phyloP scores from a whole-genome alignment of 768 basidiomycete genomes.

The Suillus decipiens region DNA sequence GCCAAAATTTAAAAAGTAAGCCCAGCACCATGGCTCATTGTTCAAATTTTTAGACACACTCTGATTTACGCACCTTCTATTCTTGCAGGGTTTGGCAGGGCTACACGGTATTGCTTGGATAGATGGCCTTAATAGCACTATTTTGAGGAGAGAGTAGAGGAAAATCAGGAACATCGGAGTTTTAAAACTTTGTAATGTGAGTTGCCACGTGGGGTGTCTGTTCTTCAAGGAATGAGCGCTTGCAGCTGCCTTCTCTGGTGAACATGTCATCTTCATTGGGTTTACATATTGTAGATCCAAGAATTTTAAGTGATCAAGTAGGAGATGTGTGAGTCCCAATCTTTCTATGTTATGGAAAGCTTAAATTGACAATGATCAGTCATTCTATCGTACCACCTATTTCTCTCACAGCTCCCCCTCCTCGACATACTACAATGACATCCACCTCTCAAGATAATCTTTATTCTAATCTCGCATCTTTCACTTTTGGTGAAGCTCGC shows the following conservation, averaged over 20 bases:
- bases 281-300: constrained; percentile 3
- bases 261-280: constrained; percentile 4
- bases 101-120: too few relatives aligned
- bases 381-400: background rate
- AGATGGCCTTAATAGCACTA: too few relatives aligned
- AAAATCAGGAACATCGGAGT: background rate
- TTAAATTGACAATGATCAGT: background rate
- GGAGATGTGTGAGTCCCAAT: background rate
- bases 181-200: background rate
- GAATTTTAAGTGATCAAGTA: background rate
- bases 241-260: background rate
- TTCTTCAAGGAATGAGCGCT: background rate
- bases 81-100: too few relatives aligned
- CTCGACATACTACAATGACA: constrained; percentile 1
- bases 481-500: constrained; percentile 42
- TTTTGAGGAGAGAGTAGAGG: too few relatives aligned
- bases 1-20: too few relatives aligned
- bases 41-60: too few relatives aligned
- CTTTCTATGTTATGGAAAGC: background rate
- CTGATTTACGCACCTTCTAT: too few relatives aligned
- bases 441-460: constrained; percentile 28
- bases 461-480: constrained; percentile 42
- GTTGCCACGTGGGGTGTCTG: constrained; percentile 1
- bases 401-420: constrained; percentile 1
- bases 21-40: too few relatives aligned